Conservation (phyloP, 768 basidiomycete genomes). For the Krasilnikovozyma curviuscula region DNA sequence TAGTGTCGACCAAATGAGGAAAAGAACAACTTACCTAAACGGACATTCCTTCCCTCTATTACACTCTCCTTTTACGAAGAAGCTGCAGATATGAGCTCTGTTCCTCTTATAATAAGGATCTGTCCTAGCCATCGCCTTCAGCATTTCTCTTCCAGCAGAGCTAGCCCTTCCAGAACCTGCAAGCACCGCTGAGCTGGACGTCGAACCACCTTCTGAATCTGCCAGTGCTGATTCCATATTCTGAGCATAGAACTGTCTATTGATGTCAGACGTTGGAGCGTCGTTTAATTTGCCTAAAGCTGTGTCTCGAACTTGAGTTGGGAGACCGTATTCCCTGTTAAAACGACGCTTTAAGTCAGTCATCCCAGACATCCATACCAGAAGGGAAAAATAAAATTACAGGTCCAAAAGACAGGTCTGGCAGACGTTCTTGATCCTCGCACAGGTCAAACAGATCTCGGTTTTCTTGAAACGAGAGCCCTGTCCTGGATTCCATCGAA, state of each 20-base stretch:
- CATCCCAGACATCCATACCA: not conserved
- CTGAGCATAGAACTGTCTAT: constrained; percentile 33
- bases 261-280: constrained; percentile 92
- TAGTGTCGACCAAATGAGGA: not conserved
- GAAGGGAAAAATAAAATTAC: constrained; percentile 12
- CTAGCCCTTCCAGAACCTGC: constrained; percentile 28
- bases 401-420: constrained; percentile 94
- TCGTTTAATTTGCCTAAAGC: constrained; percentile 62
- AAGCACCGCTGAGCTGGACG: not conserved
- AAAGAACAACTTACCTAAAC: constrained; percentile 38
- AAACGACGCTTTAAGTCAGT: not conserved
- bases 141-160: constrained; percentile 83
- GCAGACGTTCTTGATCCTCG: constrained; percentile 67
- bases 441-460: constrained; percentile 8
- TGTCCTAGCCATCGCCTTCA: constrained; percentile 80
- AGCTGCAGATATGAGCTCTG: constrained; percentile 78
- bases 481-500: constrained; percentile 91
- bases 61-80: constrained; percentile 90
- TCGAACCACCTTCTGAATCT: not conserved
- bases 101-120: constrained; percentile 98
- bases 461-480: constrained; percentile 92
- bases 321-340: constrained; percentile 60
- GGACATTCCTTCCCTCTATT: constrained; percentile 81
- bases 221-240: constrained; percentile 20
- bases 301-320: constrained; percentile 92